Base-by-base conservation (phyloP, 257 asterid species). In the Scutellaria baicalensis region DNA sequence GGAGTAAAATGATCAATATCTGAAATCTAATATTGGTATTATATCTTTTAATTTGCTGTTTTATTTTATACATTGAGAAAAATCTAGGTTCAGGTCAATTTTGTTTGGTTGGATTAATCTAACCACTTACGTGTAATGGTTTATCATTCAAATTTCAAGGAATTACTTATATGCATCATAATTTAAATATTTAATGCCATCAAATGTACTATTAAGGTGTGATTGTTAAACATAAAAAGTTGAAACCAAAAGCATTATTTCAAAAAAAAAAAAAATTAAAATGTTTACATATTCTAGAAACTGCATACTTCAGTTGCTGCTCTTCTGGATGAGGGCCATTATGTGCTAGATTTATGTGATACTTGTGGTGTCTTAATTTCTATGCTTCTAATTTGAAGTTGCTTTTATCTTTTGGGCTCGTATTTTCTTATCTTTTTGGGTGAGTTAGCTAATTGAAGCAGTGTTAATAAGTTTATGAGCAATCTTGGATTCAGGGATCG, bases 401-500 rank as follows among this genome's bases (percentile, higher is more conserved):
- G 14, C 68, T 56, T 55, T 14, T 27, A 33, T 35, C 61, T 47
- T 56, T 16, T 18, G n/a, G 27, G 23, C 11, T 40, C 2, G 16
- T 52, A 0, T 59, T 18, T 51, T 5, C 1, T 57, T 13, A 11
- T 27, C 4, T 27, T 5, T 27, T 27, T 27, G 2, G 2, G 33
- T 27, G 33, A 42, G 13, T 42, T 48, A 6, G 31, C 50, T 62
- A 23, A 14, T 64, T 4, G 1, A 44, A 47, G 36, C 45, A 64
- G 40, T 60, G 31, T 20, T 59, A 48, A 13, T 58, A 9, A 44
- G 62, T 38, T 69, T 40, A 21, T 56, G 33, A 60, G 10, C 52
- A 59, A 64, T n/a, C 55, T 48, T 62, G 75, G 11, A 61, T 65
- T 45, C 73, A 93, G 93, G 95, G 98, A 93, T 33, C 90, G 93